A percentile compares a stretch with the other conserved stretches of the same genome.
Conservation (phyloP, 2,329 filamentous ascomycete species). For the Fusarium solani-melongenae region DNA sequence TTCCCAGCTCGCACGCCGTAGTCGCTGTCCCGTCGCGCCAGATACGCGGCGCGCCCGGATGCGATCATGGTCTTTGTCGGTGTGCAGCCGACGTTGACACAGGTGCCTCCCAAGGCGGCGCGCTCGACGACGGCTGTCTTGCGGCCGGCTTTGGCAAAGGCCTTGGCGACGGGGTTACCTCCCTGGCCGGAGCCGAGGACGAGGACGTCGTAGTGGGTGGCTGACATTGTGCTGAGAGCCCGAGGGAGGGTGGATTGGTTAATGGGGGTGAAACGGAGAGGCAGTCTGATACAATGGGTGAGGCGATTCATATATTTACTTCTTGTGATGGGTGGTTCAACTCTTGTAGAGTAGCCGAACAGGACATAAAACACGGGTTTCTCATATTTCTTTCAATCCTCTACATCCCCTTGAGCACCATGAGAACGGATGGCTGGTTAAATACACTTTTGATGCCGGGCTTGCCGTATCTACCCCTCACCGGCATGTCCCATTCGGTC, state of each 20-base stretch:
- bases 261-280: neutral
- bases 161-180: constrained; percentile 61
- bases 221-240: constrained; percentile 25
- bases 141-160: constrained; percentile 57
- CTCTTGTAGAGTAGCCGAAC: neutral
- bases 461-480: constrained; percentile 38
- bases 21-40: constrained; percentile 53
- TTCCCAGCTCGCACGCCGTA: constrained; percentile 56
- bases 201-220: constrained; percentile 46
- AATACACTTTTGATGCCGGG: constrained; percentile 14
- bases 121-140: constrained; percentile 61
- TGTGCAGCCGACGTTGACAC: constrained; percentile 66
- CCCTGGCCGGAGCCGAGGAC: constrained; percentile 65
- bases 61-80: constrained; percentile 69
- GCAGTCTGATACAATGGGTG: neutral
- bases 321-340: neutral
- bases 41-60: constrained; percentile 61
- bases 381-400: neutral
- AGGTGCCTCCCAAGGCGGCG: constrained; percentile 63
- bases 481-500: constrained; percentile 9
- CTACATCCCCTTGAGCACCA: neutral
- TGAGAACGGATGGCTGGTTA: constrained; percentile 2
- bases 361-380: neutral
- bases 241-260: neutral
- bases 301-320: constrained; percentile 22